Evolutionary conservation across 495 filamentous ascomycete species (phyloP), one percentile per base, ranked within the genome.

Genomic region (Neurospora sp.): DNA sequence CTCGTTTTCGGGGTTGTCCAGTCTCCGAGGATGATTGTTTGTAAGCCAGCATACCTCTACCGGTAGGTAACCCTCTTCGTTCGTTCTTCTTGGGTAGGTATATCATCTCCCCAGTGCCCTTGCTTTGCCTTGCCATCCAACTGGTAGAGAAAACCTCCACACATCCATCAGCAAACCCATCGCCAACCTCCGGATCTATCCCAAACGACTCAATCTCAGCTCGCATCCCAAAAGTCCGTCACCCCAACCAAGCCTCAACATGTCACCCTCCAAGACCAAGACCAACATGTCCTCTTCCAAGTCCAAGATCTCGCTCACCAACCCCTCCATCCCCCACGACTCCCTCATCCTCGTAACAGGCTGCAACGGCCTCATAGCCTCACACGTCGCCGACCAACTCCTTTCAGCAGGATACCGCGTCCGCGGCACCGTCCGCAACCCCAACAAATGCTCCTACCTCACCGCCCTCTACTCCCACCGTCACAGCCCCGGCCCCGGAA

Each of bases 321-420:
- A 69, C 74, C 72, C 76, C 71, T 38, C 48, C 59, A 73, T 82
- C 70, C 75, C 79, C 3, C 38, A 42, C n/a, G 15, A 71, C 74
- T 75, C 78, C 37, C 74, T 76, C n/a, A 73, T 85, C 74, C 81
- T 90, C 28, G 84, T 91, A 39, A 90, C 87, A 3, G 88, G 87
- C 21, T 84, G 79, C 28, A 90, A 86, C 75, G 88, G 88, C 69
- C 87, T 83, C 74, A 85, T 90, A 72, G 88, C 78, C 28, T 85
- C 83, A n/a, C 85, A 90, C 72, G 77, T 86, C 19, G 82, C 82
- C 70, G 81, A 88, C 76, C 75, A 85, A 28, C 77, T 89, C 9
- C 81, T 90, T 5, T 72, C 77, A 19, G 78, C 83, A 2, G 87
- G 86, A 39, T 89, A 87, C 73, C 76, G 74, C 19, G 86, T 90